A percentile compares a stretch with the other conserved stretches of the same genome.
These are phyloP conservation scores for Mycena belliarum DNA, from an alignment of 768 basidiomycete species.

Conservation along the genomic window DNA sequence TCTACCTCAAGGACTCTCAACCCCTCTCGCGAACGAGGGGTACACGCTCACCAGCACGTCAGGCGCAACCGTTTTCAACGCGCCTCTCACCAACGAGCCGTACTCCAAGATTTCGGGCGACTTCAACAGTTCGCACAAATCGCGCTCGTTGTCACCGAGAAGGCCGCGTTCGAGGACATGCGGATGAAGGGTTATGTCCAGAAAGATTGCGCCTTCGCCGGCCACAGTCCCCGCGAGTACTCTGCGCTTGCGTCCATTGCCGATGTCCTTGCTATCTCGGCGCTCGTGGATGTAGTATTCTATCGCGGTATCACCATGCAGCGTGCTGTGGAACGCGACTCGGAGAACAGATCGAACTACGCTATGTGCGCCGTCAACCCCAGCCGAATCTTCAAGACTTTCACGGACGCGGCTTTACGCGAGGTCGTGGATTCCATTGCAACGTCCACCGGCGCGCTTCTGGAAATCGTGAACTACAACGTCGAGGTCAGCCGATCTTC, in stretches of 20 bases:
- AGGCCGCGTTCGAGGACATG: slow-evolving; percentile 98
- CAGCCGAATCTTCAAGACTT: slow-evolving; percentile 89
- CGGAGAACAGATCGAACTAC: slow-evolving; percentile 90
- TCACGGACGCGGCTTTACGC: slow-evolving; percentile 93
- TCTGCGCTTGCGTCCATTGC: slow-evolving; percentile 98
- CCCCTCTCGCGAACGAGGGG: slow-evolving; percentile 80
- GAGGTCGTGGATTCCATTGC: slow-evolving; percentile 95
- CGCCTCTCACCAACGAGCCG: slow-evolving; percentile 91
- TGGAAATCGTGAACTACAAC: slow-evolving; percentile 99
- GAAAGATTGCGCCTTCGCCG: slow-evolving; percentile 89
- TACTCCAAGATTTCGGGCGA: slow-evolving; percentile 97
- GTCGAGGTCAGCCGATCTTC: slow-evolving; percentile 62
- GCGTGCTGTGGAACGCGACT: slow-evolving; percentile 95
- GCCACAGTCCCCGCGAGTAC: slow-evolving; percentile 98
- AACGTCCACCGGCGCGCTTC: slow-evolving; percentile 69
- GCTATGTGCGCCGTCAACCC: slow-evolving; percentile 99
- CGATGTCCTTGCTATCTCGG: slow-evolving; percentile 92
- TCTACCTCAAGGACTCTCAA: slow-evolving; percentile 69
- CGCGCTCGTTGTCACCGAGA: slow-evolving; percentile 96
- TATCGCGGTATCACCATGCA: slow-evolving; percentile 99
- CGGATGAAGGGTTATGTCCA: slow-evolving; percentile 95
- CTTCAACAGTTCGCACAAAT: slow-evolving; percentile 99
- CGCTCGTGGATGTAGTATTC: slow-evolving; percentile 97
- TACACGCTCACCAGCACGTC: slow-evolving; percentile 76
- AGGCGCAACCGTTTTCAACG: slow-evolving; percentile 65